Evolutionary conservation across 2,329 filamentous ascomycete species (phyloP).

Genomic region (Aspergillus brunneoviolaceus): DNA sequence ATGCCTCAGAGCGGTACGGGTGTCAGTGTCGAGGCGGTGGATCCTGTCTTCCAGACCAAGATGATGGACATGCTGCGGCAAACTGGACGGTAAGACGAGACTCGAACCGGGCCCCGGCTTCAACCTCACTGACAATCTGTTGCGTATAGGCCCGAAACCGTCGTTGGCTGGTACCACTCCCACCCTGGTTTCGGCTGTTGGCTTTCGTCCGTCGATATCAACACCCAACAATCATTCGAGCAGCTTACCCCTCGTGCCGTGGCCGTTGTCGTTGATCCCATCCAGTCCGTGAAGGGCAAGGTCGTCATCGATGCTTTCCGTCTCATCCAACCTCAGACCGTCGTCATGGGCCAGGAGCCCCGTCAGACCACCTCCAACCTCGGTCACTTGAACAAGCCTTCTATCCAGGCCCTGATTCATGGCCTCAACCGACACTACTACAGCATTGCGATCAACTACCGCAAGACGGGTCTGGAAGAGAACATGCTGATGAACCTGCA

Average conservation of each 20-base stretch:
- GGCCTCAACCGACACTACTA: conserved; percentile 99
- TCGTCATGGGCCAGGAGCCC: conserved; percentile 97
- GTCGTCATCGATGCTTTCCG: conserved; percentile 99
- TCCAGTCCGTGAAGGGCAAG: conserved; percentile 99
- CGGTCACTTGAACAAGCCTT: conserved; percentile 97
- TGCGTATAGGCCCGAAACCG: conserved; percentile 75
- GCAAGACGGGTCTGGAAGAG: conserved; percentile 95
- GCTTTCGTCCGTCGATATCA: conserved; percentile 98
- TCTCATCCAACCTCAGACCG: conserved; percentile 93
- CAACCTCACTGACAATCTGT: conserved; percentile 11
- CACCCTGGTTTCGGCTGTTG: conserved; percentile 99
- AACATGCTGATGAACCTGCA: conserved; percentile 99
- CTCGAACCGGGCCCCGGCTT: not conserved
- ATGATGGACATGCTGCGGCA: conserved; percentile 99
- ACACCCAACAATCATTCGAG: conserved; percentile 99
- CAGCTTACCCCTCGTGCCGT: conserved; percentile 95
- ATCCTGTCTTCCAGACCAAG: conserved; percentile 98
- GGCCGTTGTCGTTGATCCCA: conserved; percentile 95
- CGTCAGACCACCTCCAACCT: conserved; percentile 97
- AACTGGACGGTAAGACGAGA: conserved; percentile 74
- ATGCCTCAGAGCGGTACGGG: conserved; percentile 99
- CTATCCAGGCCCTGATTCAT: conserved; percentile 98
- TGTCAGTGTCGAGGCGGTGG: conserved; percentile 96
- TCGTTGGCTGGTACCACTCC: conserved; percentile 99
- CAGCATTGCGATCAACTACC: conserved; percentile 96